Conservation (phyloP, 768 basidiomycete genomes). For the Kwoniella botswanensis region DNA sequence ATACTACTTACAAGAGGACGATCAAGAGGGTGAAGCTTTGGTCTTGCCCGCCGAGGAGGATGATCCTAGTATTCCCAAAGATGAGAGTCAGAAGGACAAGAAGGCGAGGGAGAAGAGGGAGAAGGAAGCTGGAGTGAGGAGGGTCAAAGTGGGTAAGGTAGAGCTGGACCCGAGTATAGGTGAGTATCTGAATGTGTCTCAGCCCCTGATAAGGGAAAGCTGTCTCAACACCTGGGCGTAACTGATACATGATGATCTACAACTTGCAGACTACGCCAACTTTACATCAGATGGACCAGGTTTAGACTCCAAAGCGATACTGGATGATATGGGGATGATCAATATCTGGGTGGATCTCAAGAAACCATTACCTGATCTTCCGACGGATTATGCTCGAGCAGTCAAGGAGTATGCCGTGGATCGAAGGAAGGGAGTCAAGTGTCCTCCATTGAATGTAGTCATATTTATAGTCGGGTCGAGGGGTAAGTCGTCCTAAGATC, state of each 20-base stretch:
- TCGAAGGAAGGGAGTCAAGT: conserved; percentile 28
- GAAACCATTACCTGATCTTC: conserved; percentile 64
- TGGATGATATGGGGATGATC: conserved; percentile 54
- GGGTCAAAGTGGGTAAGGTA: conserved; percentile 39
- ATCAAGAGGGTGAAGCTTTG: conserved; percentile 13
- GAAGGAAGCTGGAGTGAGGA: conserved; percentile 27
- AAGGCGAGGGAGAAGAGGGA: conserved; percentile 25
- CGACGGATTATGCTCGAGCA: conserved; percentile 61
- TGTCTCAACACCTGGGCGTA: too few relatives aligned
- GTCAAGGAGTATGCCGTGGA: conserved; percentile 64
- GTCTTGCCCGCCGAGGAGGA: conserved; percentile 34
- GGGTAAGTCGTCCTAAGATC: conserved; percentile 58
- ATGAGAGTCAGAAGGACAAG: conserved; percentile 29
- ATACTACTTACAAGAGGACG: conserved; percentile 26
- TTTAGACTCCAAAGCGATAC: conserved; percentile 42
- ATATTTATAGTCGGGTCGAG: conserved; percentile 73
- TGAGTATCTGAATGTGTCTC: conserved; percentile 16
- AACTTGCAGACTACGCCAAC: conserved; percentile 40
- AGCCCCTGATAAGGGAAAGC: background rate
- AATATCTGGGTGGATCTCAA: conserved; percentile 61
- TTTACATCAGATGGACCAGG: conserved; percentile 43
- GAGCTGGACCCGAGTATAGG: conserved; percentile 47
- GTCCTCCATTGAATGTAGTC: conserved; percentile 64
- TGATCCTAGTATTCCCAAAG: conserved; percentile 27
- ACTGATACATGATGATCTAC: background rate